Conservation (phyloP, 768 basidiomycete species). For the Hebeloma cylindrosporum region DNA sequence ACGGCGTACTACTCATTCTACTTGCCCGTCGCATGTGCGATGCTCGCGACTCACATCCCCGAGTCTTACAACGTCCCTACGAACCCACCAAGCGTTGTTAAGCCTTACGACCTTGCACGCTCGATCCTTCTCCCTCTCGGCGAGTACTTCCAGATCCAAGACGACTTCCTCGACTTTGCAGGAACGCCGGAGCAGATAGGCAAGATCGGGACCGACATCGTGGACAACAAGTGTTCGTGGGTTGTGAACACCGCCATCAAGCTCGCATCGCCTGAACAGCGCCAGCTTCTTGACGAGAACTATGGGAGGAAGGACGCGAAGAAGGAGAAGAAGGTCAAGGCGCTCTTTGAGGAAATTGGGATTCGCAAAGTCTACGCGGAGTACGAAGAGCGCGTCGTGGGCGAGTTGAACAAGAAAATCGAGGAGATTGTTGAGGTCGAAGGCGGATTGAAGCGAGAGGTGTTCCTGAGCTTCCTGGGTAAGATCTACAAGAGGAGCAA, state of each 20-base stretch:
- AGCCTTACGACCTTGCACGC: constrained; percentile 54
- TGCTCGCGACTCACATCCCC: constrained; percentile 73
- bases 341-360: constrained; percentile 68
- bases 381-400: constrained; percentile 81
- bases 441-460: constrained; percentile 54
- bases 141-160: constrained; percentile 98
- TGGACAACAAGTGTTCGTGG: constrained; percentile 99
- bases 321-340: constrained; percentile 52
- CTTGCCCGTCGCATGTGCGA: constrained; percentile 93
- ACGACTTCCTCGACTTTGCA: constrained; percentile 94
- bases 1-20: constrained; percentile 99
- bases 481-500: constrained; percentile 79
- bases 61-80: constrained; percentile 37
- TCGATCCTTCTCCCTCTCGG: constrained; percentile 89
- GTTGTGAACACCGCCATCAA: constrained; percentile 84
- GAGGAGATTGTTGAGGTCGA: constrained; percentile 66
- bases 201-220: constrained; percentile 96
- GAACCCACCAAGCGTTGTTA: constrained; percentile 14
- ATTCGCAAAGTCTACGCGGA: constrained; percentile 63
- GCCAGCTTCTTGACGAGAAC: constrained; percentile 54
- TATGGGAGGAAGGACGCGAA: constrained; percentile 51
- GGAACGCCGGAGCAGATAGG: constrained; percentile 90
- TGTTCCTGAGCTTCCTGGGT: constrained; percentile 82
- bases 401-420: constrained; percentile 66
- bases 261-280: constrained; percentile 54